Evolutionary conservation across 2,329 filamentous ascomycete species (phyloP).

Genomic region (Anthostomella pinea): DNA sequence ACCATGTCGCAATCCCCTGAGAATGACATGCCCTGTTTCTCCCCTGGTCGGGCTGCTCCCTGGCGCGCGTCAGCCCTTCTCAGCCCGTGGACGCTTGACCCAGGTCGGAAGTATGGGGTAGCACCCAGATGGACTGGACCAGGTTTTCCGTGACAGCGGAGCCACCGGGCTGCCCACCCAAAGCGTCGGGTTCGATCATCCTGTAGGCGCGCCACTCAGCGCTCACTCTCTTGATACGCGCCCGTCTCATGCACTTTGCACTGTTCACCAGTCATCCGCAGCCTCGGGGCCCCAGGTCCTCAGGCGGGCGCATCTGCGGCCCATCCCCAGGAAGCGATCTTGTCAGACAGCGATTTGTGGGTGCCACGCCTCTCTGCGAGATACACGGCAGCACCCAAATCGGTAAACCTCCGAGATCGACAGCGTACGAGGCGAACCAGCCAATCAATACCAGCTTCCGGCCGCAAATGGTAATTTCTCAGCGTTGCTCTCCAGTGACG

Average conservation of each 20-base stretch:
- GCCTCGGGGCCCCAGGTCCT: no score
- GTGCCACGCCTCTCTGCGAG: conserved; percentile 3
- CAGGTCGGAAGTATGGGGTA: not conserved
- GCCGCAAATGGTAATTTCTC: conserved; percentile 26
- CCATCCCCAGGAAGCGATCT: no score
- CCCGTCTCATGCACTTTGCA: conserved; percentile 16
- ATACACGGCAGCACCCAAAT: conserved; percentile 7
- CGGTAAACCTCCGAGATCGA: conserved; percentile 7
- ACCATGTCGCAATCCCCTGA: not conserved
- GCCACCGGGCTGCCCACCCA: conserved; percentile 16
- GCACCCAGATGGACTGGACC: not conserved
- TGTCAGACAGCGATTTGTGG: no score
- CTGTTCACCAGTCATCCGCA: no score
- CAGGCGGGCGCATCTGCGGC: no score
- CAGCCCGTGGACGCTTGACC: not conserved
- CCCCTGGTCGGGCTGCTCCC: not conserved
- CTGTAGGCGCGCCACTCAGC: not conserved
- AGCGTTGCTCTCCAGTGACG: conserved; percentile 1
- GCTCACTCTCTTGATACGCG: not conserved
- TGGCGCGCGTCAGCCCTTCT: no score
- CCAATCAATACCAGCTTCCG: conserved; percentile 26
- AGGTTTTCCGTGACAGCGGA: conserved; percentile 1
- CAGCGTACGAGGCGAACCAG: conserved; percentile 11
- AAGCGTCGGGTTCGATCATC: conserved; percentile 16
- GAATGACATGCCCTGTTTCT: not conserved